Evolutionary conservation across 352 stramenopile species (phyloP), one percentile per base, ranked within the genome.

Genomic region (Phytophthora fragariae): DNA sequence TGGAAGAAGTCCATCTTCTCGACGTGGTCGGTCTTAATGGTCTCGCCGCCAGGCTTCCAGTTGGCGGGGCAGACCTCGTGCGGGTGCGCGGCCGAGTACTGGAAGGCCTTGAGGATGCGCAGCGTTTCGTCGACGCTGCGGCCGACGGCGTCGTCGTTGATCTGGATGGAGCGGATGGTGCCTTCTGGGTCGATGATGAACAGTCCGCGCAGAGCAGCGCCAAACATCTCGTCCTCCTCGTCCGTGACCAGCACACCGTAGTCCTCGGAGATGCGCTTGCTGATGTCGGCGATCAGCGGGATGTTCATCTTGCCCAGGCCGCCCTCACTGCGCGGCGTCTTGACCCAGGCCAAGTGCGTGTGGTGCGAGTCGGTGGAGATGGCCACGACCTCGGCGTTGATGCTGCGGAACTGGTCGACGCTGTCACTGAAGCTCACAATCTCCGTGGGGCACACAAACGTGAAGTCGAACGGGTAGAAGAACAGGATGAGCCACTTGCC

Each of bases 391-490:
- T 95, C 88, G 15, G 85, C 79, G 68, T 94, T 94, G 72, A 94
- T 92, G 65, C 79, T 90, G 50, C 84, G 85, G 83, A 94, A 95
- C 39, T 78, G 62, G 15, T 85, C 76, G 24, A 90, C 77, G 41
- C 72, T 89, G 77, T 94, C 90, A 59, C 83, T 93, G 68, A 94
- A 95, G 75, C 81, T 90, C 62, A 93, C 77, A 57, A 95, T 96
- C 73, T 95, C 85, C 14, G 90, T 95, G 7, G 88, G 88, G 60
- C 89, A 95, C 70, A 96, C 88, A 58, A 96, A 96, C 29, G 89
- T 96, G 57, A 95, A 95, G 76, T 95, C 88, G 76, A 94, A 93
- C 10, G 85, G 88, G 82, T 95, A 96, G 80, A 96, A 96, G 74
- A 96, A 94, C 2, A 96, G 79, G 62, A 96, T 86, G 55, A 95